Conservation (phyloP, 2,329 filamentous ascomycete species). For the Phaeosphaeria sp. region DNA sequence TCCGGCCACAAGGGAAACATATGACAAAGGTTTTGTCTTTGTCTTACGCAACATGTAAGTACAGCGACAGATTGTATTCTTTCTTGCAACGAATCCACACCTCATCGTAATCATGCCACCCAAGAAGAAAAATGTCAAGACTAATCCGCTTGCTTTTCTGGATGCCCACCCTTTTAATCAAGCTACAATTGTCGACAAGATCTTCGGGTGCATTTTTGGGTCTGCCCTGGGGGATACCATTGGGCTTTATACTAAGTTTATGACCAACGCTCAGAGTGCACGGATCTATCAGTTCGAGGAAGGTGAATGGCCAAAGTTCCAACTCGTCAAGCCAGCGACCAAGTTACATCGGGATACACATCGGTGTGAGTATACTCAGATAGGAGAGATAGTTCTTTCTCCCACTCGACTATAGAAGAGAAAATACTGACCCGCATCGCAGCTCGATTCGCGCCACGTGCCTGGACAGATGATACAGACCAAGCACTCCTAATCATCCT, state of each 20-base stretch:
- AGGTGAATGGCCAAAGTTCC: conserved; percentile 37
- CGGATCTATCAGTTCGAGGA: conserved; percentile 47
- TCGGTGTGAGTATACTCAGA: no score
- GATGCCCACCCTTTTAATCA: conserved; percentile 37
- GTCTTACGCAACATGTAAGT: not conserved
- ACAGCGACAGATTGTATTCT: not conserved
- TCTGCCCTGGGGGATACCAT: conserved; percentile 62
- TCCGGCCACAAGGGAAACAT: no score
- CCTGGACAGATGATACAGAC: conserved; percentile 65
- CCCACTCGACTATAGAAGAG: no score
- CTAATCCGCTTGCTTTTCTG: conserved; percentile 31
- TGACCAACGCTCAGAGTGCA: conserved; percentile 46
- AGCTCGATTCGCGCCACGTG: conserved; percentile 39
- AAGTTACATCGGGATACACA: conserved; percentile 33
- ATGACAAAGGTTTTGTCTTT: no score
- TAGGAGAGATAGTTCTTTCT: no score
- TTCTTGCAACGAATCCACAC: not conserved
- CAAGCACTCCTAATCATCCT: conserved; percentile 60
- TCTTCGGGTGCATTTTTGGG: conserved; percentile 57
- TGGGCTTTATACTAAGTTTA: conserved; percentile 62
- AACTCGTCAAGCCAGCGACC: conserved; percentile 49
- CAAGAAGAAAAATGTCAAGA: not conserved
- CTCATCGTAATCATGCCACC: not conserved
- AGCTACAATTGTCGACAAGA: conserved; percentile 43
- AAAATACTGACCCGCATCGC: conserved; percentile 56